These are phyloP conservation scores for Candida yuanshanica DNA, from an alignment of 805 yeast species.

Conservation along the genomic window DNA sequence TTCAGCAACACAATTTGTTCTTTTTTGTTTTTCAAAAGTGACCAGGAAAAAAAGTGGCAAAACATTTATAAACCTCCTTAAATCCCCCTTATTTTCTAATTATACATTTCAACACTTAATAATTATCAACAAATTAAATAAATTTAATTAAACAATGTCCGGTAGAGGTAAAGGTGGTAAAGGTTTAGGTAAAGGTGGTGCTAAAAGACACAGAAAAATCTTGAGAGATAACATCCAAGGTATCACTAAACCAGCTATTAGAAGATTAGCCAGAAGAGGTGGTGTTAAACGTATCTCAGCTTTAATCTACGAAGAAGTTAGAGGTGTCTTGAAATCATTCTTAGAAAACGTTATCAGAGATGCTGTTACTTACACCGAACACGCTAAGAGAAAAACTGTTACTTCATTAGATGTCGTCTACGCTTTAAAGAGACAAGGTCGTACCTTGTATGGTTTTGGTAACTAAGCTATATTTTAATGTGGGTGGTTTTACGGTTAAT, in stretches of 20 bases:
- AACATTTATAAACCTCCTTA: neutral
- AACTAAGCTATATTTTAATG: constrained; percentile 49
- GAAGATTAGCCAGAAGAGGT: constrained; percentile 99
- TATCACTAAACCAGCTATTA: constrained; percentile 98
- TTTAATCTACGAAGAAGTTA: constrained; percentile 95
- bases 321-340: constrained; percentile 93
- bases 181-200: constrained; percentile 99
- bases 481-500: neutral
- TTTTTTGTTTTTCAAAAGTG: neutral
- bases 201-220: constrained; percentile 99
- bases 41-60: neutral
- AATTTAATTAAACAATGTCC: constrained; percentile 61
- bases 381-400: constrained; percentile 99
- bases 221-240: constrained; percentile 99
- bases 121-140: constrained; percentile 12
- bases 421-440: constrained; percentile 99
- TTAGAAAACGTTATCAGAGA: constrained; percentile 96
- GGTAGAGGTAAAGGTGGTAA: constrained; percentile 99
- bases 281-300: constrained; percentile 99
- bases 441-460: constrained; percentile 99
- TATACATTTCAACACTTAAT: neutral
- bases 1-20: neutral
- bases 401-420: constrained; percentile 97
- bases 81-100: neutral
- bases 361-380: constrained; percentile 98